Percentiles rank a stretch among this genome's conserved stretches.
Evolutionary conservation across 2,329 filamentous ascomycete species (phyloP).

Genomic region (Beauveria caledonica): DNA sequence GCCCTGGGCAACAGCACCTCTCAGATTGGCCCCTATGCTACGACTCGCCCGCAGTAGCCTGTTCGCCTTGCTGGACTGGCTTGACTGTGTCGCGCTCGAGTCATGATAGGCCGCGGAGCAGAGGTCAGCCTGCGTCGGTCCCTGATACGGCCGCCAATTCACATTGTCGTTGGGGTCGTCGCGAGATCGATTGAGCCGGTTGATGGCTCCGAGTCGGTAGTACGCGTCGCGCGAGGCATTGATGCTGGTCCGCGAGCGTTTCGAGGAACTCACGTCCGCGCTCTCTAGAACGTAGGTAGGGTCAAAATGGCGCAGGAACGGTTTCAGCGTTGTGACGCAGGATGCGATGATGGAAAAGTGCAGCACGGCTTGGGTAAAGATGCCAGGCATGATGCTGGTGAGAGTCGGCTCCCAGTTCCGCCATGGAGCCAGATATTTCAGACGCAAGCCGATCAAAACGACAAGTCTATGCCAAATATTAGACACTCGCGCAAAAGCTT

Average conservation of each 20-base stretch:
- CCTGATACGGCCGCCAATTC: slow-evolving; percentile 7
- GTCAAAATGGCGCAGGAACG: slow-evolving; percentile 13
- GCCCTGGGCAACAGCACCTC: not conserved
- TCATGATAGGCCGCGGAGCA: not conserved
- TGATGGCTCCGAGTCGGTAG: slow-evolving; percentile 11
- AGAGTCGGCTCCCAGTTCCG: not conserved
- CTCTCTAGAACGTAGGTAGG: slow-evolving; percentile 11
- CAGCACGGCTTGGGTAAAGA: slow-evolving; percentile 1
- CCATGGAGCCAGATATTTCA: not conserved
- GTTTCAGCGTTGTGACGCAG: slow-evolving; percentile 10
- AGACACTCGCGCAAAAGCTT: not conserved
- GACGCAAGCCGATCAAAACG: not conserved
- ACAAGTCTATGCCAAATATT: not conserved
- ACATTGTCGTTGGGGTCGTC: not conserved
- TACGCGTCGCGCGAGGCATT: slow-evolving; percentile 6
- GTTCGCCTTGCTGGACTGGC: not conserved
- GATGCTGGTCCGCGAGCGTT: not conserved
- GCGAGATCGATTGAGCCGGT: not conserved
- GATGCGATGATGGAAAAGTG: slow-evolving; percentile 11
- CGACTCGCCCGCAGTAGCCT: not conserved
- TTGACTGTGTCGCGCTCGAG: not conserved
- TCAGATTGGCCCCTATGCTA: not conserved
- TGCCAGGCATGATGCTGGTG: not conserved
- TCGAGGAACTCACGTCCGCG: slow-evolving; percentile 4
- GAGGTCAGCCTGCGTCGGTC: not conserved